Base-by-base conservation (phyloP, 2,329 filamentous ascomycete species). In the Colletotrichum tofieldiae region DNA sequence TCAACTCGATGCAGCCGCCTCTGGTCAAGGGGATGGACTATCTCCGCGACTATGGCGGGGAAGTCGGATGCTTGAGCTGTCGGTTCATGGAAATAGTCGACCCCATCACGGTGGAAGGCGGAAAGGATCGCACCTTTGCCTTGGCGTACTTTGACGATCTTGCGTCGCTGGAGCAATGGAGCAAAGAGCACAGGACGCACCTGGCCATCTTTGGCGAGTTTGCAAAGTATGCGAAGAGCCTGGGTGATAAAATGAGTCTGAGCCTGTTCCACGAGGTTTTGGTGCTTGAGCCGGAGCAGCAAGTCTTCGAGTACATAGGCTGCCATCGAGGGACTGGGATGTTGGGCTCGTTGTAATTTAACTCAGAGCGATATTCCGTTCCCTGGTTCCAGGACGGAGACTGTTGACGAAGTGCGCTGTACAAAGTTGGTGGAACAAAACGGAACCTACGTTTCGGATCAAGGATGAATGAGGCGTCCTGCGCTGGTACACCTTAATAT, bases 1-100 rank as follows among this genome's bases (percentile, higher is more conserved):
- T 85, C 16, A 78, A 80, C 32, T 84, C 81, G 5, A 85, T 86
- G 83, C 83, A 85, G 63, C 84, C 84, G 0, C 81, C 84, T 4
- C 77, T 86, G 11, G 75, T 77, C 20, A 78, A 77, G 43, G 84
- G 84, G 0, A 86, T 86, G 84, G 76, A 81, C 23, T 86, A 84
- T 65, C 77, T 86, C 0, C 80, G 83, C 0, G 82, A 86, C 67
- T 72, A 83, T 32, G 85, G 84, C 5, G 75, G 77, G 5, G 79
- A 82, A 23, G 79, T 85, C 20, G 84, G 84, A 2, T 86, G 84
- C 72, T 82, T 83, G 61, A 81, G 79, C 70, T 84, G 81, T 65
- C 82, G 83, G 8, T 82, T 86, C 62, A 85, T 84, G 84, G 80
- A 83, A 5, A 77, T 85, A 11, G 72, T 84, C 32, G 79, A 83